Evolutionary conservation across 2,329 filamentous ascomycete species (phyloP).

Genomic region (Aspergillus fructus): DNA sequence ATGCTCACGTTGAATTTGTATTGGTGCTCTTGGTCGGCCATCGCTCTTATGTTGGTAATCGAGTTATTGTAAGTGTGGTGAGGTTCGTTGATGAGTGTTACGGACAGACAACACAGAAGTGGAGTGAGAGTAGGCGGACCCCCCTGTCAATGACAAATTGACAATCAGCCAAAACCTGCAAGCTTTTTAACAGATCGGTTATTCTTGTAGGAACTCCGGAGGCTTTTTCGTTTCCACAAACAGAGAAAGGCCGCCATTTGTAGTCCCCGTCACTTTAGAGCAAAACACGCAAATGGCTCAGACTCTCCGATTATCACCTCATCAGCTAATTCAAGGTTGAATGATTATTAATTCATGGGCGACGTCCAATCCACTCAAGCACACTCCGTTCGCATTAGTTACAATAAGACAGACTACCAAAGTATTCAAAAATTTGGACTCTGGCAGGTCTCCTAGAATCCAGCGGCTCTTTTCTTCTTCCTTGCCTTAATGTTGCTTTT

Average conservation of each 20-base stretch:
- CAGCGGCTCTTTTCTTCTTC: slow-evolving; percentile 42
- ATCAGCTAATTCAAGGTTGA: neutral
- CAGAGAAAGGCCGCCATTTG: neutral
- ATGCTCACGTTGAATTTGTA: slow-evolving; percentile 96
- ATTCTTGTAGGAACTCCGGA: too few relatives aligned
- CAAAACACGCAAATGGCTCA: slow-evolving; percentile 3
- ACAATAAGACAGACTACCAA: neutral
- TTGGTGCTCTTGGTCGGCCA: slow-evolving; percentile 79
- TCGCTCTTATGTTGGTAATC: slow-evolving; percentile 9
- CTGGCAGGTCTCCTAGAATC: slow-evolving; percentile 31
- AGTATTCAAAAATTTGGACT: neutral
- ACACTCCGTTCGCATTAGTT: neutral
- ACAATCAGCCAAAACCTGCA: too few relatives aligned
- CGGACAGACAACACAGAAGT: neutral
- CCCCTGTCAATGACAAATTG: neutral
- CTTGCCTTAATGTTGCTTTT: slow-evolving; percentile 30
- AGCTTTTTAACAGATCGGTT: too few relatives aligned
- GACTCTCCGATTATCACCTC: slow-evolving; percentile 1
- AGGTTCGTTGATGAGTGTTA: slow-evolving; percentile 2
- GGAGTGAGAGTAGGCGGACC: neutral
- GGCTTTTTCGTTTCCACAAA: neutral
- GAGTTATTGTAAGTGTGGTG: slow-evolving; percentile 4
- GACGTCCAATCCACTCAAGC: neutral
- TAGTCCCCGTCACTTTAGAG: neutral
- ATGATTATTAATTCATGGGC: neutral